Evolutionary conservation across 345 rosid genomes (phyloP).

Genomic region (Cardiospermum halicacabum): DNA sequence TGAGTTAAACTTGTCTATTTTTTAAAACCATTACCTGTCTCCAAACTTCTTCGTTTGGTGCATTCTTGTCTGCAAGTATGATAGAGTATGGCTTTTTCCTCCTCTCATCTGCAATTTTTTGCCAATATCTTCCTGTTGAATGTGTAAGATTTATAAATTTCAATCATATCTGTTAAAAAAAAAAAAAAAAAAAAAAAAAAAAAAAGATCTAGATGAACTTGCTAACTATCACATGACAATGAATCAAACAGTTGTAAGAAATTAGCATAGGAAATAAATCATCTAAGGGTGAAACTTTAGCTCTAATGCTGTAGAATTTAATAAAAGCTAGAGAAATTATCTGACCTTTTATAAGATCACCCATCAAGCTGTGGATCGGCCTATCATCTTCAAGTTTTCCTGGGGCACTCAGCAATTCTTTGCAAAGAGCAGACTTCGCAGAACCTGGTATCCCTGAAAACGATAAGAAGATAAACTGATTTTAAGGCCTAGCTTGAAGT

Average conservation of each 20-base stretch:
- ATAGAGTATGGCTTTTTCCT: conserved; percentile 76
- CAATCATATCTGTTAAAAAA: background rate
- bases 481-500: background rate
- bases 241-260: too few species aligned
- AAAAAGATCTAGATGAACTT: background rate
- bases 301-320: background rate
- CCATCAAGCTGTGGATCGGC: conserved; percentile 85
- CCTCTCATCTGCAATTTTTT: conserved; percentile 66
- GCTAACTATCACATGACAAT: background rate
- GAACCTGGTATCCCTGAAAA: conserved; percentile 91
- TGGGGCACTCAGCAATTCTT: conserved; percentile 63
- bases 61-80: conserved; percentile 96
- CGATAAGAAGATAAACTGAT: background rate
- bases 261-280: background rate
- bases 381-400: conserved; percentile 82
- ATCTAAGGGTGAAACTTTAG: background rate
- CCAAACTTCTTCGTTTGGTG: conserved; percentile 99
- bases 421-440: conserved; percentile 97
- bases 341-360: conserved; percentile 89
- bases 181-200: too few species aligned
- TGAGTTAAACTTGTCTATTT: background rate
- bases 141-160: conserved; percentile 7
- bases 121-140: conserved; percentile 84
- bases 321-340: background rate
- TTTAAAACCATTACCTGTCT: conserved; percentile 55